Percentiles rank a stretch among this genome's conserved stretches.
Conservation (phyloP, 306 rosid species). For the Ziziphus jujuba region DNA sequence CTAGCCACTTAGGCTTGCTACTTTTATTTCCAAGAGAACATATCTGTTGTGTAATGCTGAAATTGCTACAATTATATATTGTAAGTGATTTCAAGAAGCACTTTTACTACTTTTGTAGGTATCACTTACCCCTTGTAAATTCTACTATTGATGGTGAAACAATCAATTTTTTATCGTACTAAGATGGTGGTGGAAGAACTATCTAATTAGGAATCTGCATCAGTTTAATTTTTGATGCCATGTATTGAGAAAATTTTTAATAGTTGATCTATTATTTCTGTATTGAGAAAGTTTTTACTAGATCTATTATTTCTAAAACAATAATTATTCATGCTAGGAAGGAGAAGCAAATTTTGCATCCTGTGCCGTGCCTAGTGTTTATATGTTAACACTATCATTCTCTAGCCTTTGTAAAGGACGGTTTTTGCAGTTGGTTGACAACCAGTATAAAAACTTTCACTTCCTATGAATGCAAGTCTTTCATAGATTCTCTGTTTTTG, state of each 20-base stretch:
- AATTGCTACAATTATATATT: too few species aligned
- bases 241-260: not conserved
- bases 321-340: not conserved
- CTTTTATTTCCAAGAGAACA: not conserved
- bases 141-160: not conserved
- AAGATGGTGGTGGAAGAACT: not conserved
- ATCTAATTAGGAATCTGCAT: not conserved
- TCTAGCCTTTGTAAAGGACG: not conserved
- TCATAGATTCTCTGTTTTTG: too few species aligned
- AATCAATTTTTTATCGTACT: not conserved
- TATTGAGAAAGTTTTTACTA: too few species aligned
- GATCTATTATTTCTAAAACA: not conserved
- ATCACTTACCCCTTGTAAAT: too few species aligned
- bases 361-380: not conserved
- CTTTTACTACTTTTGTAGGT: too few species aligned
- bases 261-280: not conserved
- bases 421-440: not conserved
- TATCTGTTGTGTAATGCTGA: not conserved
- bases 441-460: too few species aligned
- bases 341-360: not conserved
- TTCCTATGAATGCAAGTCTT: too few species aligned
- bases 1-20: not conserved
- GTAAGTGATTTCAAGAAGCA: too few species aligned
- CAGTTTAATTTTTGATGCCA: not conserved
- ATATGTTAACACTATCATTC: not conserved